A percentile compares a stretch with the other conserved stretches of the same genome.
Evolutionary conservation across 352 stramenopile genomes (phyloP).

Genomic region (Sclerospora graminicola): DNA sequence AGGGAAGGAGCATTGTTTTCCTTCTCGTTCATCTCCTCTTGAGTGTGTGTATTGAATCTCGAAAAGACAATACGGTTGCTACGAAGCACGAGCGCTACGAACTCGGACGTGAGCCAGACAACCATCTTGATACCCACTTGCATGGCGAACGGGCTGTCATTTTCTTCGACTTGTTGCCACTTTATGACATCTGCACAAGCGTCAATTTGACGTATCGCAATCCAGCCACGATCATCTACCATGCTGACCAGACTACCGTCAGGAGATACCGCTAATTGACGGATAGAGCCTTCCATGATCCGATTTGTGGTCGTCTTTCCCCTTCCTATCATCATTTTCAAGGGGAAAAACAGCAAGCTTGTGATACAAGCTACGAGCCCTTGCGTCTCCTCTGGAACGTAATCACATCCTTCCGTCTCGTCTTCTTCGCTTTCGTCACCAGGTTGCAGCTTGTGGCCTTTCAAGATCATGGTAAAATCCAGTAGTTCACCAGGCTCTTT

Average conservation of each 20-base stretch:
- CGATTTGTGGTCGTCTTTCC: conserved; percentile 6
- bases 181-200: conserved; percentile 38
- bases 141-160: not conserved
- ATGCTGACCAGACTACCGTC: conserved; percentile 44
- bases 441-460: conserved; percentile 4
- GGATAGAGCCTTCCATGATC: conserved; percentile 25
- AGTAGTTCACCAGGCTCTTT: conserved; percentile 44
- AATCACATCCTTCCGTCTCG: not conserved
- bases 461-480: conserved; percentile 60
- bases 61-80: conserved; percentile 12
- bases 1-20: conserved; percentile 6
- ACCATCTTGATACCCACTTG: conserved; percentile 7
- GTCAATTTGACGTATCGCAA: conserved; percentile 56
- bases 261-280: conserved; percentile 33
- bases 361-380: conserved; percentile 18
- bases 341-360: conserved; percentile 19
- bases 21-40: conserved; percentile 9
- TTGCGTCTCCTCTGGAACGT: conserved; percentile 1
- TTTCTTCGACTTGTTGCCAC: conserved; percentile 35
- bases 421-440: not conserved
- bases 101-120: conserved; percentile 17
- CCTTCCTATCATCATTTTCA: conserved; percentile 32
- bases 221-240: conserved; percentile 29
- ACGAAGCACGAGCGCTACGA: conserved; percentile 15
- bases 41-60: conserved; percentile 5